Base-by-base conservation (phyloP, 768 basidiomycete genomes). In the Kwoniella pini region DNA sequence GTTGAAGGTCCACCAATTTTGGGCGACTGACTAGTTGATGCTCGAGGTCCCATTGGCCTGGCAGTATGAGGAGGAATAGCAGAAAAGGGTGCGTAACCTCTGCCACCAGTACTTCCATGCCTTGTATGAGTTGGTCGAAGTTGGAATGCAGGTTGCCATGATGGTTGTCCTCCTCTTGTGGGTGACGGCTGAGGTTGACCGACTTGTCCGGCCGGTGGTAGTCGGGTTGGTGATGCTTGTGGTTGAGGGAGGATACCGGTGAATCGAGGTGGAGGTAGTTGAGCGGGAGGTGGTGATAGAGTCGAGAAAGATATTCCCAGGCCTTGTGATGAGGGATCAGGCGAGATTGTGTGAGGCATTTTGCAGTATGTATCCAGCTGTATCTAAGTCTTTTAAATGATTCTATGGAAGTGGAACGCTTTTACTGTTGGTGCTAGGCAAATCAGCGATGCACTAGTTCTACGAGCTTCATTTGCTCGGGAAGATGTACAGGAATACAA, bases 241-340 rank as follows among this genome's bases (percentile, higher is more conserved):
- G 46, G 38, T 27, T 44, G 33, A 43, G 53, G 53, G 2, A 62
- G 26, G 21, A 55, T 56, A 9, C 54, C 54, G 15, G 60, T 55
- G 13, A 52, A 51, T 42, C 60, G 53, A 27, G 36, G 53, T 4
- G 21, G 60, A 43, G 31, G 26, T n/a, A 36, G 49, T 17, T 58
- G 54, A 5, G 54, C 44, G 9, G 67, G 54, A 13, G 61, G 67
- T 33, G 68, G 71, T 1, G 71, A 70, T 12, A 68, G 57, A 19
- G 69, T 64, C 33, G 71, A 70, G 42, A 52, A 63, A 28, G 62
- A 67, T 50, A 74, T 74, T 19, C 72, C 72, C 2, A 74, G 59
- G 10, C 72, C 72, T 61, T 64, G 63, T 1, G 66, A 68, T 12
- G 57, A 49, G 19, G 60, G 57, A 4, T 61, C 55, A 2, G 66